Conservation (phyloP, 208 protist genomes). For the Crithidia brevicula region DNA sequence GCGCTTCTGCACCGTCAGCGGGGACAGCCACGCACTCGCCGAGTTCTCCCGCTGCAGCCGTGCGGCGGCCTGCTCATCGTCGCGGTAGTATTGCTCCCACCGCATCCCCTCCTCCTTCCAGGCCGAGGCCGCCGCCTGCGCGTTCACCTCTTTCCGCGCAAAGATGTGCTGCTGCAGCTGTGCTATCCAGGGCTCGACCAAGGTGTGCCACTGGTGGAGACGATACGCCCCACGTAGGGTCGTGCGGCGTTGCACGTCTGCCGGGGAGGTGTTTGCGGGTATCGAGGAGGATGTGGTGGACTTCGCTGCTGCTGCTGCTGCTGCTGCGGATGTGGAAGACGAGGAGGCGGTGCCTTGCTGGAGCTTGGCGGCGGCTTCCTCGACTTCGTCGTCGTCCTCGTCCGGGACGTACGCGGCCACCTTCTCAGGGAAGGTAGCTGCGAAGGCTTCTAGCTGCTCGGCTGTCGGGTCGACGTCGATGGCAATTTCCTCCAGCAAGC, state of each 20-base stretch:
- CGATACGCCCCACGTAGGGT: conserved; percentile 41
- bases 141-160: conserved; percentile 12
- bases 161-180: conserved; percentile 26
- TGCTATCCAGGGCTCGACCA: conserved; percentile 37
- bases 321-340: neutral
- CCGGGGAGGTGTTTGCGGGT: too few relatives aligned
- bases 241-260: conserved; percentile 19
- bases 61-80: conserved; percentile 29
- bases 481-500: conserved; percentile 38
- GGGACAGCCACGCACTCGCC: conserved; percentile 31
- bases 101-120: conserved; percentile 36
- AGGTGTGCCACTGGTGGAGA: conserved; percentile 38
- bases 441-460: conserved; percentile 38
- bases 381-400: conserved; percentile 31
- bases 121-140: conserved; percentile 9
- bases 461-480: conserved; percentile 25
- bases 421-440: conserved; percentile 25
- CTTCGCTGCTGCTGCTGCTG: neutral
- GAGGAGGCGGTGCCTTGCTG: neutral
- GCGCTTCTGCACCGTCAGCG: conserved; percentile 25
- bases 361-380: conserved; percentile 19
- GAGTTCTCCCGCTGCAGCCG: conserved; percentile 15
- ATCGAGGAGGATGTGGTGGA: neutral
- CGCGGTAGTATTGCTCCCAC: conserved; percentile 43
- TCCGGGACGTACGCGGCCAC: conserved; percentile 35